Conservation (phyloP, 2,329 filamentous ascomycete species). For the Aureobasidium lini region DNA sequence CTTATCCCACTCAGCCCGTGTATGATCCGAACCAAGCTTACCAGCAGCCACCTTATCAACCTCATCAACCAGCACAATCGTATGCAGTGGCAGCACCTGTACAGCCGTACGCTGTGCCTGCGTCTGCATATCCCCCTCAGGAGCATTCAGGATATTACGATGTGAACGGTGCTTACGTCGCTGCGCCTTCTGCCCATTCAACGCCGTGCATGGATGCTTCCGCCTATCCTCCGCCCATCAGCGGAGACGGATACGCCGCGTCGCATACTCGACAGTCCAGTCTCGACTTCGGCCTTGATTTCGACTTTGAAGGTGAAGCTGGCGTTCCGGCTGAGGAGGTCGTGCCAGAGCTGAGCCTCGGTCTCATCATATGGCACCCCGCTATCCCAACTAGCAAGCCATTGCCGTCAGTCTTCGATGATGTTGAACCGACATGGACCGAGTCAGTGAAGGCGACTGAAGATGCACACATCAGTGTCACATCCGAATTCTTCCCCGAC, state of each 20-base stretch:
- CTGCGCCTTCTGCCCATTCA: not conserved
- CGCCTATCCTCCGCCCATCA: not conserved
- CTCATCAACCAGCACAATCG: not conserved
- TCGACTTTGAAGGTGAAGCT: conserved; percentile 3
- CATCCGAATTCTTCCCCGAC: conserved; percentile 41
- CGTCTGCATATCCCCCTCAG: not conserved
- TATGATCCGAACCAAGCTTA: conserved; percentile 14
- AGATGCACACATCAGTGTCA: conserved; percentile 36
- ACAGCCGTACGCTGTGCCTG: not conserved
- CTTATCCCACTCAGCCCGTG: conserved; percentile 5
- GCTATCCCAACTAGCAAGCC: conserved; percentile 36
- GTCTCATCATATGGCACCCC: conserved; percentile 33
- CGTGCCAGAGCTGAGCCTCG: conserved; percentile 37
- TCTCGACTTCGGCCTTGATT: conserved; percentile 9
- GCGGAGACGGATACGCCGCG: conserved; percentile 3
- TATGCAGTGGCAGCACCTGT: not conserved
- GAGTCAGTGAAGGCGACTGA: conserved; percentile 30
- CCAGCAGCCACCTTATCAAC: conserved; percentile 15
- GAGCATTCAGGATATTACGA: conserved; percentile 9
- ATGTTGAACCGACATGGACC: conserved; percentile 37
- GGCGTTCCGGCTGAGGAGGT: conserved; percentile 21
- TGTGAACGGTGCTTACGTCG: conserved; percentile 2
- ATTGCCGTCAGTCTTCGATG: conserved; percentile 35
- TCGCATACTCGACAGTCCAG: conserved; percentile 9
- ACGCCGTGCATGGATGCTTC: not conserved